A percentile compares a stretch with the other conserved stretches of the same genome.
Evolutionary conservation across 306 rosid genomes (phyloP).

Genomic region (Pterocarpus santalinus): DNA sequence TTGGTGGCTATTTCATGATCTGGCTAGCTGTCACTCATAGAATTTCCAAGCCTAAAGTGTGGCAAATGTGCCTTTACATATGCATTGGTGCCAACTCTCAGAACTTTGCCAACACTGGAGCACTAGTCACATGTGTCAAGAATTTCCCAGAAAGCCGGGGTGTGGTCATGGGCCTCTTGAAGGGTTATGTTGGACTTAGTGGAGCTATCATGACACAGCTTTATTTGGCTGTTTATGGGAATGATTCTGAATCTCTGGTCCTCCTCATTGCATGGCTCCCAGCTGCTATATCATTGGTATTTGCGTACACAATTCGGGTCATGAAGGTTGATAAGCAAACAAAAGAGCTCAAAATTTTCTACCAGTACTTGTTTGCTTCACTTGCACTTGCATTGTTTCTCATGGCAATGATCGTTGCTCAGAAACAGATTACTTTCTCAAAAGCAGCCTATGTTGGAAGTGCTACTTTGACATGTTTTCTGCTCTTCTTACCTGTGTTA

Average conservation of each 20-base stretch:
- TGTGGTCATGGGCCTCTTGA: slow-evolving; percentile 59
- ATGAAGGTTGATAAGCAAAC: slow-evolving; percentile 41
- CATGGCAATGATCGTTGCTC: slow-evolving; percentile 43
- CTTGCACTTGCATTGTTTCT: slow-evolving; percentile 54
- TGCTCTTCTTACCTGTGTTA: slow-evolving; percentile 49
- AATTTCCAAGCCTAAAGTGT: not conserved
- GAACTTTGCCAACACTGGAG: no score
- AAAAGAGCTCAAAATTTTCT: slow-evolving; percentile 55
- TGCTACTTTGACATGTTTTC: slow-evolving; percentile 36
- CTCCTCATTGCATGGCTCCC: slow-evolving; percentile 69
- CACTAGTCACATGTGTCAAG: no score
- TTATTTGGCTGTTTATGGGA: slow-evolving; percentile 59
- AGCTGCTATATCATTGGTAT: slow-evolving; percentile 53
- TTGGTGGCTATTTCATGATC: slow-evolving; percentile 64
- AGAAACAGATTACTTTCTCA: not conserved
- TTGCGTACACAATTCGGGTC: slow-evolving; percentile 52
- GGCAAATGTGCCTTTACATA: slow-evolving; percentile 54
- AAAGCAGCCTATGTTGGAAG: slow-evolving; percentile 20
- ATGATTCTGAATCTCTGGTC: slow-evolving; percentile 55
- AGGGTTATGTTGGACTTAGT: slow-evolving; percentile 65
- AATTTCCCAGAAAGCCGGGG: slow-evolving; percentile 55
- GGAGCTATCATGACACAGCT: slow-evolving; percentile 65
- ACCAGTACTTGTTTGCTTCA: slow-evolving; percentile 56
- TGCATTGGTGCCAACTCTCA: slow-evolving; percentile 63
- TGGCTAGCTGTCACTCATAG: slow-evolving; percentile 56